Percentiles rank a stretch among this genome's conserved stretches.
These are phyloP conservation scores for Metschnikowia sp. DNA, from an alignment of 805 yeast species.

Conservation along the genomic window DNA sequence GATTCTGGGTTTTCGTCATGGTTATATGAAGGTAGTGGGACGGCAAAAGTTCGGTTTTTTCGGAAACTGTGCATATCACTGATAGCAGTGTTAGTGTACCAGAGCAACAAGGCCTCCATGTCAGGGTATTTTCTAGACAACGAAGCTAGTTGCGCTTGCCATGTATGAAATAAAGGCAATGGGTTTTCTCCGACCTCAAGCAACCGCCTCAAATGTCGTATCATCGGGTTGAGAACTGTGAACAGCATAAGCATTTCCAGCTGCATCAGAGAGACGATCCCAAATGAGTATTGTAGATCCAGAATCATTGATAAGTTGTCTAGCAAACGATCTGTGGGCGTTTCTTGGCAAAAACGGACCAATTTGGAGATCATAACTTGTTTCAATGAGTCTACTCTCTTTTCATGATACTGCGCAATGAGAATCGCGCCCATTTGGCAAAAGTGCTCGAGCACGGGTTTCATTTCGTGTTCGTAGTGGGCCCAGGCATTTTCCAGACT, in stretches of 20 bases:
- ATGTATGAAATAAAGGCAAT: constrained; percentile 24
- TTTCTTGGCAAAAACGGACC: neutral
- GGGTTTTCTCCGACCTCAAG: neutral
- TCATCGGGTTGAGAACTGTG: constrained; percentile 35
- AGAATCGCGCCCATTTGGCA: constrained; percentile 1
- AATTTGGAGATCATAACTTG: neutral
- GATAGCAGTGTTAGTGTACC: constrained; percentile 12
- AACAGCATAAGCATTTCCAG: constrained; percentile 25
- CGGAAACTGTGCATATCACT: neutral
- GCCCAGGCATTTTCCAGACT: neutral
- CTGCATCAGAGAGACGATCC: constrained; percentile 5
- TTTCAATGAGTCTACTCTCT: neutral
- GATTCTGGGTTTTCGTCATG: neutral
- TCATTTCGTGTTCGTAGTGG: neutral
- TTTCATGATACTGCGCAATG: constrained; percentile 1
- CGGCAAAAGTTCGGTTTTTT: neutral
- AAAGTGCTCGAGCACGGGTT: constrained; percentile 5
- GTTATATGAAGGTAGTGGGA: constrained; percentile 1
- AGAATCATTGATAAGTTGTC: neutral
- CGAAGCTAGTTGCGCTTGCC: constrained; percentile 18
- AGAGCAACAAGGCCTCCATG: constrained; percentile 1
- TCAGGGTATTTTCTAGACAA: neutral
- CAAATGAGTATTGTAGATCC: neutral
- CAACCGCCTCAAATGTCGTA: neutral
- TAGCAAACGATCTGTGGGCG: neutral